Conservation (phyloP, 164 flowering plant genomes). For the Euptelea pleiosperma region DNA sequence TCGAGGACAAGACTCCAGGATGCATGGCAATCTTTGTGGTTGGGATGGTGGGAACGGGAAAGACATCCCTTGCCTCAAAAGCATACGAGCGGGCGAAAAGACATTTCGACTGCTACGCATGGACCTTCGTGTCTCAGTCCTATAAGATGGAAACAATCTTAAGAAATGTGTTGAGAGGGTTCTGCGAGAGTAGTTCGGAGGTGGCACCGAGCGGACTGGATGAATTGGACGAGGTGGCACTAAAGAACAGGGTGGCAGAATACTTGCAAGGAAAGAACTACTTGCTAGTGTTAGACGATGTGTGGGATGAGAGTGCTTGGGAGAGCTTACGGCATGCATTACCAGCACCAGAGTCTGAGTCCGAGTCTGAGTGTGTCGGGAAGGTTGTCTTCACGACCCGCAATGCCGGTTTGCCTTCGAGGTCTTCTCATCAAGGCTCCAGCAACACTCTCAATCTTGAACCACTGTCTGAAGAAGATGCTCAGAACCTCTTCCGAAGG, state of each 20-base stretch:
- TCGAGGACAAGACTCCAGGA: background rate
- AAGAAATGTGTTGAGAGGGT: background rate
- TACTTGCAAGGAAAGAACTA: slow-evolving; percentile 12
- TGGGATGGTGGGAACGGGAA: slow-evolving; percentile 8
- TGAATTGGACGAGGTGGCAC: background rate
- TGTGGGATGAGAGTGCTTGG: slow-evolving; percentile 13
- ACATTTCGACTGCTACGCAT: background rate
- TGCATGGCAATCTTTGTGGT: background rate
- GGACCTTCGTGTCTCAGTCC: slow-evolving; percentile 5
- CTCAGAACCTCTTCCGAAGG: background rate
- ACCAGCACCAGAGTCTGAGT: too few species aligned
- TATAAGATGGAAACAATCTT: background rate
- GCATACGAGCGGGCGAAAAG: background rate
- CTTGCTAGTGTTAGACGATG: slow-evolving; percentile 26
- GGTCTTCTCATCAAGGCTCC: too few species aligned
- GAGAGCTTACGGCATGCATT: background rate
- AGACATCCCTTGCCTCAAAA: slow-evolving; percentile 3
- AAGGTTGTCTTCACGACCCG: slow-evolving; percentile 2
- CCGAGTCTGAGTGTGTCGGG: too few species aligned
- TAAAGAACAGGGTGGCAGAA: background rate
- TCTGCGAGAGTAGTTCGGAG: background rate
- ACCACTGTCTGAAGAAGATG: background rate
- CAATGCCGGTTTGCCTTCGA: background rate
- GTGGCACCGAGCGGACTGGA: background rate
- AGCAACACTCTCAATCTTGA: background rate